Conservation (phyloP, 2,329 filamentous ascomycete species). For the Clonostachys rhizophaga region DNA sequence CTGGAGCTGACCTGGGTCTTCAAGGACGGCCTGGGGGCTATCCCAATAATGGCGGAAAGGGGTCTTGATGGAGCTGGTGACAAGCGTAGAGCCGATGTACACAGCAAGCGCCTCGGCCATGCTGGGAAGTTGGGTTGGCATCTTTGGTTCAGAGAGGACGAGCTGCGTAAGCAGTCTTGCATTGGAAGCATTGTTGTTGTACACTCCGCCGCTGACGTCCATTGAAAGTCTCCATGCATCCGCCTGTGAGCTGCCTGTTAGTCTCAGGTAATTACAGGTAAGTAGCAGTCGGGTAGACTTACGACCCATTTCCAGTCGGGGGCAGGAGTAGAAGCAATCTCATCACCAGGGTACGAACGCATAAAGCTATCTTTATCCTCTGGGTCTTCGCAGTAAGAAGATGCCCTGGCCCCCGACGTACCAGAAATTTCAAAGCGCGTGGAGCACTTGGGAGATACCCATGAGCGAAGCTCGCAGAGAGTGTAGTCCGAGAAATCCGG, state of each 20-base stretch:
- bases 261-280: constrained; percentile 1
- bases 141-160: constrained; percentile 29
- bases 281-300: background rate
- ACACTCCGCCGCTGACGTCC: constrained; percentile 50
- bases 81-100: constrained; percentile 60
- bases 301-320: constrained; percentile 42
- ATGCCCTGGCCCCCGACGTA: constrained; percentile 52
- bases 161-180: constrained; percentile 51
- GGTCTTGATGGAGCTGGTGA: constrained; percentile 52
- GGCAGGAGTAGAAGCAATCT: constrained; percentile 21
- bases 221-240: constrained; percentile 49
- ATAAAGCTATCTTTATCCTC: constrained; percentile 51
- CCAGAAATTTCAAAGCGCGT: constrained; percentile 56
- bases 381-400: constrained; percentile 55
- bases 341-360: constrained; percentile 24
- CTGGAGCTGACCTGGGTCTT: constrained; percentile 39
- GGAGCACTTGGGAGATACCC: constrained; percentile 60
- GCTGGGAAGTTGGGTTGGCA: constrained; percentile 54
- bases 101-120: constrained; percentile 72
- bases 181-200: constrained; percentile 53
- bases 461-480: constrained; percentile 63
- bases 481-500: constrained; percentile 44
- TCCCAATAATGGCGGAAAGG: constrained; percentile 56
- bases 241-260: constrained; percentile 23
- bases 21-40: constrained; percentile 23